Conservation (phyloP, 2,329 filamentous ascomycete species). For the Paecilomyces niveus region DNA sequence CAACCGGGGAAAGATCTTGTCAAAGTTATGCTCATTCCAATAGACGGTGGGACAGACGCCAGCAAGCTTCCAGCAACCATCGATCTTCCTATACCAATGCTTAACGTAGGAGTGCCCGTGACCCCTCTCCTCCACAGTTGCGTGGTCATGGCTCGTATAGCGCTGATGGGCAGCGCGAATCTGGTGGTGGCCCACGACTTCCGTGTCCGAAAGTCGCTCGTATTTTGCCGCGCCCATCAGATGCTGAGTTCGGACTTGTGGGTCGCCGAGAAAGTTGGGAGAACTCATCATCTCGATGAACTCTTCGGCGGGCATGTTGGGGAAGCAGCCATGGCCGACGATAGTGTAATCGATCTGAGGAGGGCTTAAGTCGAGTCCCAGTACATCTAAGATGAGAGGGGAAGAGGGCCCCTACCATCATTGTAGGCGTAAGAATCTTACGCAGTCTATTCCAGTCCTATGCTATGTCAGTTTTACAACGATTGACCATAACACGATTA, state of each 20-base stretch:
- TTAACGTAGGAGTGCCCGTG: slow-evolving; percentile 41
- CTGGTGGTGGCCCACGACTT: slow-evolving; percentile 20
- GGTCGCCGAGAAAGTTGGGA: slow-evolving; percentile 8
- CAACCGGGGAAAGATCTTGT: not conserved
- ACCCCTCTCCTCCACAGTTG: slow-evolving; percentile 47
- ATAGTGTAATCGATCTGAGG: not conserved
- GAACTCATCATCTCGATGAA: slow-evolving; percentile 9
- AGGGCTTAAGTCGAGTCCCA: not conserved
- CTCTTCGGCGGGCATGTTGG: slow-evolving; percentile 1
- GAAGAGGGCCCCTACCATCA: not conserved
- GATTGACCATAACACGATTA: not conserved
- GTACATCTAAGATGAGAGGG: not conserved
- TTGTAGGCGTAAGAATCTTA: slow-evolving; percentile 3
- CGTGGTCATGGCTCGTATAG: slow-evolving; percentile 43
- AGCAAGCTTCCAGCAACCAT: slow-evolving; percentile 24
- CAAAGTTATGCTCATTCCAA: slow-evolving; percentile 20
- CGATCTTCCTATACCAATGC: slow-evolving; percentile 22
- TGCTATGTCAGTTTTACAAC: not conserved
- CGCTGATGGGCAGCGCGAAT: slow-evolving; percentile 51
- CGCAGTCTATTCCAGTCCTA: slow-evolving; percentile 5
- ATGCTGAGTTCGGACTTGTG: slow-evolving; percentile 12
- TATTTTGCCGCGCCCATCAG: slow-evolving; percentile 13
- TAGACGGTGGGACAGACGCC: slow-evolving; percentile 18
- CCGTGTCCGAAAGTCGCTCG: slow-evolving; percentile 15
- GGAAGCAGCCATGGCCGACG: not conserved